phyloP scores from a whole-genome alignment of 106 monocot species.

The Cymbidium sinense region DNA sequence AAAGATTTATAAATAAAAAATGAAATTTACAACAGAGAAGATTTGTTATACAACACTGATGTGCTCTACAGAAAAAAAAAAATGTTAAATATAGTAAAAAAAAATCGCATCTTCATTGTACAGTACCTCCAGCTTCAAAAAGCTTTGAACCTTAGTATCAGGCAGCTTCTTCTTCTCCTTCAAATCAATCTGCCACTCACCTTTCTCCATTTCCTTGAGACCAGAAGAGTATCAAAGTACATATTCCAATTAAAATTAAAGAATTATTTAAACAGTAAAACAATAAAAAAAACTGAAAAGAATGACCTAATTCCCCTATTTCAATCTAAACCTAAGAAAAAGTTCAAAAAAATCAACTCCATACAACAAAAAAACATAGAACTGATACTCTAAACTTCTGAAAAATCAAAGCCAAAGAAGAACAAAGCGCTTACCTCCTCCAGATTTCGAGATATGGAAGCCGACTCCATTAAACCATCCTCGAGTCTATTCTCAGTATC shows the following conservation, averaged over 20 bases:
- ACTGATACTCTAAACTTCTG: neutral
- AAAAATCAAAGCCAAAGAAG: neutral
- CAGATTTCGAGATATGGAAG: slow-evolving; percentile 24
- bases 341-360: no score
- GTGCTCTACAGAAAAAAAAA: no score
- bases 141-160: slow-evolving; percentile 25
- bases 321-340: no score
- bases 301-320: no score
- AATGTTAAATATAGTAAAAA: no score
- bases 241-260: no score
- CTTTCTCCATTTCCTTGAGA: slow-evolving; percentile 36
- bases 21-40: no score
- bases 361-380: neutral
- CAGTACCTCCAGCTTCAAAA: slow-evolving; percentile 67
- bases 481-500: slow-evolving; percentile 29
- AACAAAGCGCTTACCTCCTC: slow-evolving; percentile 31
- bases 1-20: no score
- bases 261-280: neutral
- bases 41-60: no score
- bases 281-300: neutral
- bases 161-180: slow-evolving; percentile 18
- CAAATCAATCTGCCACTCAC: slow-evolving; percentile 8
- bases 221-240: slow-evolving; percentile 6
- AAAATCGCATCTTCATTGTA: no score
- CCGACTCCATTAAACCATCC: slow-evolving; percentile 18